Percentiles rank a stretch among this genome's conserved stretches.
These are phyloP conservation scores for Linderniella brevidens DNA, from an alignment of 257 asterid species.

Conservation along the genomic window DNA sequence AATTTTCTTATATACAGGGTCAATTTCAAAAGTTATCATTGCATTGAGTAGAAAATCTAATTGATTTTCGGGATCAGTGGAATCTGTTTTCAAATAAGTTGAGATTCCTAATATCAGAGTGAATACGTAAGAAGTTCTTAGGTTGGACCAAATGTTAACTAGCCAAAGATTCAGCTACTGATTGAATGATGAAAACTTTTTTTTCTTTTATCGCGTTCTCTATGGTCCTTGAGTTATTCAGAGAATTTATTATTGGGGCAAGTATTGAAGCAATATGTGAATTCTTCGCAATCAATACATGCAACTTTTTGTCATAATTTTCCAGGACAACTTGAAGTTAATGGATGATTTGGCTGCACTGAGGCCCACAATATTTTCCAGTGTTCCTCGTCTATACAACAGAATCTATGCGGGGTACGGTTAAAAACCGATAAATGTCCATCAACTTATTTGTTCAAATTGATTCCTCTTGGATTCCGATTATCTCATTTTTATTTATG, in stretches of 20 bases:
- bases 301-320: slow-evolving; percentile 11
- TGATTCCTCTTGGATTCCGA: not conserved
- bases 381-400: slow-evolving; percentile 71
- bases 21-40: not conserved
- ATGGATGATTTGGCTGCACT: slow-evolving; percentile 57
- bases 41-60: not conserved
- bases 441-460: slow-evolving; percentile 7
- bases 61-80: no score
- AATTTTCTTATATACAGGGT: not conserved
- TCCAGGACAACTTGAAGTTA: slow-evolving; percentile 86
- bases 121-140: no score
- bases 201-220: no score
- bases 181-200: no score
- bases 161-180: no score
- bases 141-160: no score
- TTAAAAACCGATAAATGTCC: slow-evolving; percentile 5
- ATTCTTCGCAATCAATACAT: slow-evolving; percentile 9
- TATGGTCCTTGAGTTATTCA: not conserved
- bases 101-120: no score
- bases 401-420: slow-evolving; percentile 90
- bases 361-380: slow-evolving; percentile 49
- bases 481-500: slow-evolving; percentile 10
- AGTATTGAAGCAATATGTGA: not conserved
- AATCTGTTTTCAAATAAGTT: no score
- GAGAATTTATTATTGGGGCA: not conserved